These are phyloP conservation scores for Filobasidium wieringae DNA, from an alignment of 768 basidiomycete species.

Conservation along the genomic window DNA sequence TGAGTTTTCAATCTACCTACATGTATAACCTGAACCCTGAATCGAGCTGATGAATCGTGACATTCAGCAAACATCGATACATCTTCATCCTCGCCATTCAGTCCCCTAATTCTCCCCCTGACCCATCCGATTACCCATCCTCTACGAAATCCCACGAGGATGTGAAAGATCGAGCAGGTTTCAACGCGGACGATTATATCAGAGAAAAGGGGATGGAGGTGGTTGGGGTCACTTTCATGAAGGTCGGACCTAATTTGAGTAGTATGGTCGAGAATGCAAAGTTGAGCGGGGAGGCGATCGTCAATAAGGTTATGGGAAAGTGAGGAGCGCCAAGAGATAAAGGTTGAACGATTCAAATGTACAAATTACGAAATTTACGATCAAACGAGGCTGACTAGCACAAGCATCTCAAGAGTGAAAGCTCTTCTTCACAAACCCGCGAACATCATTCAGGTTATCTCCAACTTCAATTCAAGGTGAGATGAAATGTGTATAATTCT, in stretches of 20 bases:
- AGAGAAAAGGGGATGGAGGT: neutral
- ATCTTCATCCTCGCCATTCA: neutral
- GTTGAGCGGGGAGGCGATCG: neutral
- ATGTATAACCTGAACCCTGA: neutral
- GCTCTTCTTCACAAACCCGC: no score
- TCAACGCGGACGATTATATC: neutral
- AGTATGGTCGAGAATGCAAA: slow-evolving; percentile 3
- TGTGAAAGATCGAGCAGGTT: slow-evolving; percentile 2
- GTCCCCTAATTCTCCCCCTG: neutral
- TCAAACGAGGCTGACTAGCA: no score
- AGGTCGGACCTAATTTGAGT: slow-evolving; percentile 6
- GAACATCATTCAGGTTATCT: no score
- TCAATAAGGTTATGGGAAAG: slow-evolving; percentile 7
- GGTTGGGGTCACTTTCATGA: neutral
- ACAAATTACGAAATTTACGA: no score
- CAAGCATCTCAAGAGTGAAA: no score
- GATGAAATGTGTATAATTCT: no score
- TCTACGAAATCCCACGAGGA: neutral
- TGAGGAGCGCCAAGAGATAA: neutral
- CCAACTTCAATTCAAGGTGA: no score
- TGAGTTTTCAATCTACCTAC: neutral
- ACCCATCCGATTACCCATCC: neutral
- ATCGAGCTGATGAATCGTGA: no score
- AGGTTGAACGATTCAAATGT: no score
- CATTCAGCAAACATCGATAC: slow-evolving; percentile 5